Evolutionary conservation across 1,284 basidiomycete species (phyloP), one percentile per base, ranked within the genome.

Genomic region (Somion occarium): DNA sequence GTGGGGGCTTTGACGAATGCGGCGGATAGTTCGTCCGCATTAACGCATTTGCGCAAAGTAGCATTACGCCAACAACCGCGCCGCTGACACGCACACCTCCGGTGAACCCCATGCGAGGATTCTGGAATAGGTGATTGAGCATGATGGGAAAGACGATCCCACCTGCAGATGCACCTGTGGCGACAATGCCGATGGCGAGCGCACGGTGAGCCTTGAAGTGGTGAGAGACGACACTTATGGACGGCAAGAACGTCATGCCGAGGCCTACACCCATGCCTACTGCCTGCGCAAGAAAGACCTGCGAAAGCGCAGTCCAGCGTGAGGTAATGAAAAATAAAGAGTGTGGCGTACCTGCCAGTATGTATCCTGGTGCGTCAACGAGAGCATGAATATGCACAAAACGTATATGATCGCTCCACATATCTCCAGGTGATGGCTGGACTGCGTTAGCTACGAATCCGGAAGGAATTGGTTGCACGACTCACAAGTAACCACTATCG

Each of bases 211-310:
- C 56, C 49, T 67, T 68, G 56, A 78, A 80, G 60, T 79, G 74
- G 51, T 78, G 75, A 0, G 69, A 68, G 26, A 78, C 68, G 55
- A 79, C 69, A 47, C 68, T 72, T 49, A 80, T 62, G 3, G 78
- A 78, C 0, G 78, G 78, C 38, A 79, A 65, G 61, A 77, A 79
- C n/a, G 79, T 66, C 24, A 79, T 59, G 3, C 74, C 71, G 55
- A 74, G 73, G 7, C 73, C 77, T 20, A 79, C 59, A 3, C 78
- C 78, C 62, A 76, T 73, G n/a, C 76, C 78, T 22, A 80, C 62
- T 15, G 68, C 77, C 59, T 80, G 78, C 1, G 73, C 66, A 18
- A 80, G 68, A 59, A 79, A 79, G 38, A 78, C 69, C 75, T 78
- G 54, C 38, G 37, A 30, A 48, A 38, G 19, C 26, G 38, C 19